phyloP scores from a whole-genome alignment of 495 filamentous ascomycete species.

The Pseudomonodictys pantanalensis region DNA sequence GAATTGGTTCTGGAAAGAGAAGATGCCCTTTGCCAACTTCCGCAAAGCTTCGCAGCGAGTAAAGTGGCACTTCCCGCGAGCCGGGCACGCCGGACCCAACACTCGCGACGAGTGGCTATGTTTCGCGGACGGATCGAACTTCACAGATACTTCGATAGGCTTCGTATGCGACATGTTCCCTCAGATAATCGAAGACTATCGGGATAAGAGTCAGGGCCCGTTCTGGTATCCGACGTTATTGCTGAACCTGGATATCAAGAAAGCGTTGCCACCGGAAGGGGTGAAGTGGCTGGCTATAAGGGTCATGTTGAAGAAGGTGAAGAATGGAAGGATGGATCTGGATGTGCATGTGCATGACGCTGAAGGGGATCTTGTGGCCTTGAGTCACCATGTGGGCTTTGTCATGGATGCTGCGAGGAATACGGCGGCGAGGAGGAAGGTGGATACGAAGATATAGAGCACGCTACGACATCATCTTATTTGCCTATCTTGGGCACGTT shows the following conservation, averaged over 20 bases:
- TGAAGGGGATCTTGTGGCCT: conserved; percentile 41
- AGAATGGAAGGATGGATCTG: conserved; percentile 47
- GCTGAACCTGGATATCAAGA: conserved; percentile 50
- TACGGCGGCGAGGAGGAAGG: conserved; percentile 36
- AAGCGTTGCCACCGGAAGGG: conserved; percentile 44
- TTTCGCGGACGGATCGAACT: conserved; percentile 43
- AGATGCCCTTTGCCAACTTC: conserved; percentile 48
- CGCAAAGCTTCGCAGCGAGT: conserved; percentile 55
- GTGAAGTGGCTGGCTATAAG: conserved; percentile 45
- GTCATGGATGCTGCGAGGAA: conserved; percentile 39
- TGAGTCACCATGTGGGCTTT: conserved; percentile 44
- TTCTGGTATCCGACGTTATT: conserved; percentile 80
- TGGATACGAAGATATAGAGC: conserved; percentile 29
- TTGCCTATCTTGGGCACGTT: background rate
- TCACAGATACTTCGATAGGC: conserved; percentile 48
- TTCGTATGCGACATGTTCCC: conserved; percentile 66
- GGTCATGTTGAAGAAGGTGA: conserved; percentile 44
- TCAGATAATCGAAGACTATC: conserved; percentile 50
- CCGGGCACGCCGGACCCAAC: conserved; percentile 43
- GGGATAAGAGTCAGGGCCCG: conserved; percentile 35
- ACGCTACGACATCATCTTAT: background rate
- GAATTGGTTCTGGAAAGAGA: conserved; percentile 43
- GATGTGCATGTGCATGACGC: conserved; percentile 42
- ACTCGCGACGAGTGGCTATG: conserved; percentile 67
- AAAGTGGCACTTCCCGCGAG: conserved; percentile 55